These are phyloP conservation scores for Russula emetica DNA, from an alignment of 768 basidiomycete species.

Conservation along the genomic window DNA sequence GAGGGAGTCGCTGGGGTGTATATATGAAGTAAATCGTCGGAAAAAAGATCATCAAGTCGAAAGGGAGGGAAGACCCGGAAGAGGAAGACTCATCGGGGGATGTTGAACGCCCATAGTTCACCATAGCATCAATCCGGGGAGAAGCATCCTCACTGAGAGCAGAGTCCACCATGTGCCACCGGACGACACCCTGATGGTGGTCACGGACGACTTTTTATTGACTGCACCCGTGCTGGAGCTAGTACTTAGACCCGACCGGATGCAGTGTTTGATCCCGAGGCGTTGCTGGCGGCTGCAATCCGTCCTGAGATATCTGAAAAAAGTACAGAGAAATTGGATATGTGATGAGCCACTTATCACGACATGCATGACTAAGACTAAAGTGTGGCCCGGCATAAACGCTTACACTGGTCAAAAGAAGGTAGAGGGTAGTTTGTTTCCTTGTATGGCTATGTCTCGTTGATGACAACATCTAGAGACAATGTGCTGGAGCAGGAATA, in stretches of 20 bases:
- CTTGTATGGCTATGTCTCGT: conserved; percentile 49
- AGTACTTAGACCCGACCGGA: too few species aligned
- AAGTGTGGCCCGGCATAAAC: not conserved
- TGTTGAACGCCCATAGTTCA: not conserved
- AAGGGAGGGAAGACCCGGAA: not conserved
- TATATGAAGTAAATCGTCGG: not conserved
- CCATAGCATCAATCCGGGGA: not conserved
- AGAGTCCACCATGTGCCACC: not conserved
- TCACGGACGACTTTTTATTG: not conserved
- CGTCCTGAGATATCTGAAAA: too few species aligned
- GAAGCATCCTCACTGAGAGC: not conserved
- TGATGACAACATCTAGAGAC: conserved; percentile 51
- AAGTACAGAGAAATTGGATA: not conserved
- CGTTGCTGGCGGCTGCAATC: not conserved
- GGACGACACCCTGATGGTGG: not conserved
- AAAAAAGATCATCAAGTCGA: not conserved
- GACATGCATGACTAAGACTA: not conserved
- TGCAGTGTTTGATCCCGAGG: not conserved
- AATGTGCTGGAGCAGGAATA: too few species aligned
- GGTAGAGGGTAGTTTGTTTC: conserved; percentile 44
- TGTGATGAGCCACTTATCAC: conserved; percentile 5
- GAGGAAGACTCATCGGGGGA: not conserved
- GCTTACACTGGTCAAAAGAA: conserved; percentile 47
- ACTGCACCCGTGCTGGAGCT: not conserved
- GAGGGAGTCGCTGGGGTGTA: too few species aligned